Conservation (phyloP, 352 stramenopile species). For the Globisporangium heterothallicum region DNA sequence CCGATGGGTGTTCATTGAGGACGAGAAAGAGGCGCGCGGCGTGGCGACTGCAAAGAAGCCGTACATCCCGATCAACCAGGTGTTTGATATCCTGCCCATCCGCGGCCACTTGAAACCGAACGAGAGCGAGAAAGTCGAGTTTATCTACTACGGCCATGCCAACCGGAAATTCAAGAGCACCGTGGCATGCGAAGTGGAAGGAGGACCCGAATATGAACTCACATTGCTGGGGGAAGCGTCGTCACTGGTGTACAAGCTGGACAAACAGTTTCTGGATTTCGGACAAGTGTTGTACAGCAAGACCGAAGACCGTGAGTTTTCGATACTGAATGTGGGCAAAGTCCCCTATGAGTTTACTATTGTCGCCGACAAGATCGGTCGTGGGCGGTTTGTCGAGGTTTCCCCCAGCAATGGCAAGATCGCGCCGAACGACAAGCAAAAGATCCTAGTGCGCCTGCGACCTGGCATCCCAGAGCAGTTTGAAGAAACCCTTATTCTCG, state of each 20-base stretch:
- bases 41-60: slow-evolving; percentile 66
- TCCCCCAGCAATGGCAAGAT: slow-evolving; percentile 81
- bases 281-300: slow-evolving; percentile 92
- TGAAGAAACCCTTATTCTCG: slow-evolving; percentile 84
- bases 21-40: slow-evolving; percentile 67
- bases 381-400: slow-evolving; percentile 62
- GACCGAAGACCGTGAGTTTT: slow-evolving; percentile 89
- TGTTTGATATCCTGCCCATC: slow-evolving; percentile 95
- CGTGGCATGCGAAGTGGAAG: slow-evolving; percentile 90
- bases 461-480: slow-evolving; percentile 87
- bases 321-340: slow-evolving; percentile 90
- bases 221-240: slow-evolving; percentile 87
- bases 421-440: slow-evolving; percentile 85
- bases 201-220: slow-evolving; percentile 92
- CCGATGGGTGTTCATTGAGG: slow-evolving; percentile 93
- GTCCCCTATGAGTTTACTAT: slow-evolving; percentile 88
- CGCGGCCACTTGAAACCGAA: slow-evolving; percentile 74
- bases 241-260: slow-evolving; percentile 88
- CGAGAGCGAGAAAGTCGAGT: slow-evolving; percentile 91
- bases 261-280: slow-evolving; percentile 91
- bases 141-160: slow-evolving; percentile 91
- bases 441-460: slow-evolving; percentile 79
- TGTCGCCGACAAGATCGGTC: slow-evolving; percentile 28
- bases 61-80: slow-evolving; percentile 89
- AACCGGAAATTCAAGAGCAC: slow-evolving; percentile 89